A percentile compares a stretch with the other conserved stretches of the same genome.
phyloP scores from a whole-genome alignment of 306 rosid species.

The Sicyos baderoa region DNA sequence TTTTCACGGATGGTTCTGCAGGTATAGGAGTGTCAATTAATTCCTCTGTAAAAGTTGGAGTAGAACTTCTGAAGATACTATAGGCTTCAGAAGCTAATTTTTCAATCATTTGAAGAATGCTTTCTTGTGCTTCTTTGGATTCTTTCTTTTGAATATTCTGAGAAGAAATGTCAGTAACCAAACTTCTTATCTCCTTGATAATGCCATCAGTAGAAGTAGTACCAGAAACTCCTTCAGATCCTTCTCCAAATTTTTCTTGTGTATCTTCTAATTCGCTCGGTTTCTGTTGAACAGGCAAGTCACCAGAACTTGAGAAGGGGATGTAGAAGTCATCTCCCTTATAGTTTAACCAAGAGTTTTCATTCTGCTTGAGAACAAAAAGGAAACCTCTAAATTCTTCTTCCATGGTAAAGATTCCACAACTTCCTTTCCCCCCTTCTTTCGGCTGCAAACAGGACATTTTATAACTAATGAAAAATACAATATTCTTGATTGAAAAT shows the following conservation, averaged over 20 bases:
- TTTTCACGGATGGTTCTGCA: conserved; percentile 21
- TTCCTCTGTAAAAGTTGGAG: conserved; percentile 58
- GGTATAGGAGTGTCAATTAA: conserved; percentile 28
- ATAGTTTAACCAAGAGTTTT: conserved; percentile 55
- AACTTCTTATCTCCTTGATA: conserved; percentile 62
- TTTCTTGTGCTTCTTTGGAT: conserved; percentile 73
- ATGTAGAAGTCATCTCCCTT: conserved; percentile 68
- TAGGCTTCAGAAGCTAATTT: conserved; percentile 93
- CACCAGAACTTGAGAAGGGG: conserved; percentile 50
- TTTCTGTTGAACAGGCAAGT: conserved; percentile 23
- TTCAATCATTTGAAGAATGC: conserved; percentile 83
- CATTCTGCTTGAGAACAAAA: conserved; percentile 72
- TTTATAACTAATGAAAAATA: not conserved
- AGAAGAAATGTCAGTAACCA: conserved; percentile 64
- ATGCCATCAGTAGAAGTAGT: conserved; percentile 53
- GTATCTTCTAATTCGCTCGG: conserved; percentile 28
- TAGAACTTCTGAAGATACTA: conserved; percentile 60
- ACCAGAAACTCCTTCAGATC: conserved; percentile 33
- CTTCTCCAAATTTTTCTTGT: conserved; percentile 28
- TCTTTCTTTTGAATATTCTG: conserved; percentile 45
- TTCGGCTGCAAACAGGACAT: conserved; percentile 48
- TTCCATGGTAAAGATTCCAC: conserved; percentile 48
- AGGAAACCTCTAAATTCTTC: conserved; percentile 70
- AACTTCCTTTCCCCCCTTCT: conserved; percentile 51
- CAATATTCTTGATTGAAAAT: not conserved